These are phyloP conservation scores for Glebionis coronaria DNA, from an alignment of 129 eudicot species.

Conservation along the genomic window DNA sequence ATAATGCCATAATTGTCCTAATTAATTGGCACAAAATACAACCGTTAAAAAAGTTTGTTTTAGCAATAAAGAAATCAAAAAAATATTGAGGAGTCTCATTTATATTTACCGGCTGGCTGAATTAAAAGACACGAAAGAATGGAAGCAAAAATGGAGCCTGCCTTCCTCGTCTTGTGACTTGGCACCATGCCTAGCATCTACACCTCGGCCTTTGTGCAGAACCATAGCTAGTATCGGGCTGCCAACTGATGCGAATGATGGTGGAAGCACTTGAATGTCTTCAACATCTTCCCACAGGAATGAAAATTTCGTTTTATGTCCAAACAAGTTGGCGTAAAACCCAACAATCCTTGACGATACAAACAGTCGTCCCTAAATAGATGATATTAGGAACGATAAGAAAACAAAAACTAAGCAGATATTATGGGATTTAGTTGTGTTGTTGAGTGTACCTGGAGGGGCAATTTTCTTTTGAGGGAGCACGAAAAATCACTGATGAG, in stretches of 20 bases:
- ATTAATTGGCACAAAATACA: background rate
- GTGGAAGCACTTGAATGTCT: constrained; percentile 74
- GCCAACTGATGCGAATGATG: constrained; percentile 74
- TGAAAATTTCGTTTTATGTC: constrained; percentile 75
- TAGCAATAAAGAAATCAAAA: background rate
- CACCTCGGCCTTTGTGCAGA: constrained; percentile 71
- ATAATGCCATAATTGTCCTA: constrained; percentile 84
- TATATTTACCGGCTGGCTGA: constrained; percentile 66
- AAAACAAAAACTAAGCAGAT: background rate
- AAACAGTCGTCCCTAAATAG: constrained; percentile 76
- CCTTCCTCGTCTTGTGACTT: constrained; percentile 81
- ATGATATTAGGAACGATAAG: background rate
- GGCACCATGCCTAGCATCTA: constrained; percentile 87
- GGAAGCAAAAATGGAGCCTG: constrained; percentile 71
- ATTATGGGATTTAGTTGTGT: background rate
- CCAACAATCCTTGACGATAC: constrained; percentile 88
- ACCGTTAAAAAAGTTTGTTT: background rate
- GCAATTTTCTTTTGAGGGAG: constrained; percentile 78
- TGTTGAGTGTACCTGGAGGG: constrained; percentile 59
- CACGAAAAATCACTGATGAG: constrained; percentile 86
- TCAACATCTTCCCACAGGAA: constrained; percentile 94
- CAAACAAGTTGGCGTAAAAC: constrained; percentile 80
- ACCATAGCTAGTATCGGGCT: constrained; percentile 78
- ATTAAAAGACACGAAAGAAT: constrained; percentile 76
- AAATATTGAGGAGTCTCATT: background rate